phyloP scores from a whole-genome alignment of 2,329 filamentous ascomycete genomes.

The Botrytis byssoidea region DNA sequence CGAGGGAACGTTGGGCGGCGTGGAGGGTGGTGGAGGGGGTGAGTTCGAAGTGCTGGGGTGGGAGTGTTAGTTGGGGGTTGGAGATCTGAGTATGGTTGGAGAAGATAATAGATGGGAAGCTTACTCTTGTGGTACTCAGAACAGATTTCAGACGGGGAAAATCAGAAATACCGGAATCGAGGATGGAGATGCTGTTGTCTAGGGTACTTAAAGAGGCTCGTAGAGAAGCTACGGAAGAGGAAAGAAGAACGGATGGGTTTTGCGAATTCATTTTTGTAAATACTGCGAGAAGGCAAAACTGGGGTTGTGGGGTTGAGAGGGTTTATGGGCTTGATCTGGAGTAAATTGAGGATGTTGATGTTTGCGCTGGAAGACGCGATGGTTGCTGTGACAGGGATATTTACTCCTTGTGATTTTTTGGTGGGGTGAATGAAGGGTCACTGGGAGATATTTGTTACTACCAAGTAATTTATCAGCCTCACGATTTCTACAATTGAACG shows the following conservation, averaged over 20 bases:
- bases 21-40: constrained; percentile 64
- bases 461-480: not conserved
- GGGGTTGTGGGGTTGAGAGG: not conserved
- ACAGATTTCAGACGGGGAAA: constrained; percentile 41
- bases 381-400: constrained; percentile 9
- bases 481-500: not conserved
- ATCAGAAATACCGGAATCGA: constrained; percentile 40
- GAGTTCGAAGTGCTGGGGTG: constrained; percentile 68
- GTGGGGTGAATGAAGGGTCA: constrained; percentile 5
- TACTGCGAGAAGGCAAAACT: not conserved
- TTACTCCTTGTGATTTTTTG: not conserved
- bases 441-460: not conserved
- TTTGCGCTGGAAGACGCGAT: not conserved
- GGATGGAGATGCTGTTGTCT: constrained; percentile 41
- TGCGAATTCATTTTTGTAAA: not conserved
- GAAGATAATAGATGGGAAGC: constrained; percentile 16
- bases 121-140: constrained; percentile 39
- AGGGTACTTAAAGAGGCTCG: constrained; percentile 41
- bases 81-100: not conserved
- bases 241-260: constrained; percentile 23
- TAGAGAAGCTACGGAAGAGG: constrained; percentile 37
- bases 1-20: constrained; percentile 62
- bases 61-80: not conserved
- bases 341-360: not conserved
- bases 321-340: not conserved